A percentile compares a stretch with the other conserved stretches of the same genome.
phyloP scores from a whole-genome alignment of 2,329 filamentous ascomycete genomes.

The Exserohilum rostratum region DNA sequence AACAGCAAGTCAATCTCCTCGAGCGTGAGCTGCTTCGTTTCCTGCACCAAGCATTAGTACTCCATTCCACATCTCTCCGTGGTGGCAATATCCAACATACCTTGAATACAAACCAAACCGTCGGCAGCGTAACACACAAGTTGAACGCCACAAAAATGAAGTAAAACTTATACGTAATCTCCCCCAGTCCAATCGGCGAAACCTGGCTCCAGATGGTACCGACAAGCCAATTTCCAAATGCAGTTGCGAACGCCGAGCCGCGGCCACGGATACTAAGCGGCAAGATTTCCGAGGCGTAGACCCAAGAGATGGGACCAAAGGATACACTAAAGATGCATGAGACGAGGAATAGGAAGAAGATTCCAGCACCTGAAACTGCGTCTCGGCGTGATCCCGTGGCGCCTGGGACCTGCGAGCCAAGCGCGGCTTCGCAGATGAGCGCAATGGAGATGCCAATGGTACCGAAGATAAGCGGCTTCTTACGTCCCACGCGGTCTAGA shows the following conservation, averaged over 20 bases:
- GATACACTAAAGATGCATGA: conserved; percentile 45
- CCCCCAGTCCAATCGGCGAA: conserved; percentile 58
- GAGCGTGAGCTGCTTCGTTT: conserved; percentile 53
- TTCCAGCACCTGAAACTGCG: conserved; percentile 63
- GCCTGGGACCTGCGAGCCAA: conserved; percentile 50
- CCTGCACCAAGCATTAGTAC: conserved; percentile 22
- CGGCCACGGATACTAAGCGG: conserved; percentile 69
- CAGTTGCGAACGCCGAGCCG: conserved; percentile 64
- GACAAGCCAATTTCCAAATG: conserved; percentile 65
- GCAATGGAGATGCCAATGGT: conserved; percentile 62
- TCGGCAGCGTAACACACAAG: conserved; percentile 51
- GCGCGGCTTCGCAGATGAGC: conserved; percentile 64
- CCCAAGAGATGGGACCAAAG: conserved; percentile 57
- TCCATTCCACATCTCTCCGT: too few relatives aligned
- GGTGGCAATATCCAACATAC: conserved; percentile 14
- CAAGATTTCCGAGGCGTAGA: conserved; percentile 69
- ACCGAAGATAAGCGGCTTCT: conserved; percentile 61
- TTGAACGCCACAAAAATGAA: conserved; percentile 64
- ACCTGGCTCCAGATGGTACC: conserved; percentile 66
- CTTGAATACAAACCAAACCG: conserved; percentile 60
- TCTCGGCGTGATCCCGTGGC: conserved; percentile 43
- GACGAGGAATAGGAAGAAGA: conserved; percentile 68
- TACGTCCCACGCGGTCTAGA: conserved; percentile 59
- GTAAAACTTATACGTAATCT: conserved; percentile 62
- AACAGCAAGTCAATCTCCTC: conserved; percentile 66